These are phyloP conservation scores for Thuja plicata DNA, from an alignment of 83 land plant genomes.

Conservation along the genomic window DNA sequence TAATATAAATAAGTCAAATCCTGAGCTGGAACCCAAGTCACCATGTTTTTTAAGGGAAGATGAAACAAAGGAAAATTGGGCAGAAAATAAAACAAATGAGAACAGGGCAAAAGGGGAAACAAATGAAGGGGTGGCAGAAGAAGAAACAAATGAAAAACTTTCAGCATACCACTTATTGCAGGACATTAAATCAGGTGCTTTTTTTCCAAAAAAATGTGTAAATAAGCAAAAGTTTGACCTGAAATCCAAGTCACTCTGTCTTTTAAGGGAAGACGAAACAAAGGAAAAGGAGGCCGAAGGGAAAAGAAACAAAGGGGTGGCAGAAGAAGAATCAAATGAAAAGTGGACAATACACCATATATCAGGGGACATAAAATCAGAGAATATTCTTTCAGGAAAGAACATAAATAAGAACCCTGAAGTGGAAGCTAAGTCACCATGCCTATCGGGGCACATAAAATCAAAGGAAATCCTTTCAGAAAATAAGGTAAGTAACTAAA, in stretches of 20 bases:
- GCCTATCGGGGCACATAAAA: not conserved
- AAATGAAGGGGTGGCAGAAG: not conserved
- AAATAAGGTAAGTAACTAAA: not conserved
- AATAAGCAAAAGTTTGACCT: not conserved
- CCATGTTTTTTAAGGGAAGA: not conserved
- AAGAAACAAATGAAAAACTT: too few relatives aligned
- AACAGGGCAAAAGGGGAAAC: not conserved
- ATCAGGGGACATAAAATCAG: not conserved
- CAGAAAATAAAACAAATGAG: not conserved
- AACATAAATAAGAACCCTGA: not conserved
- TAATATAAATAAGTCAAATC: not conserved
- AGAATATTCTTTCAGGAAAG: not conserved
- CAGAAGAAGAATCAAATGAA: not conserved
- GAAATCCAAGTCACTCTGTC: not conserved
- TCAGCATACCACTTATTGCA: not conserved
- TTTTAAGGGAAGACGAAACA: not conserved
- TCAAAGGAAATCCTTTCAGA: not conserved
- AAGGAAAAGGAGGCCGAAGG: not conserved
- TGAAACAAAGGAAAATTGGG: not conserved
- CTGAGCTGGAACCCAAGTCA: not conserved
- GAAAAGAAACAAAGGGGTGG: not conserved
- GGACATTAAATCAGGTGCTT: not conserved
- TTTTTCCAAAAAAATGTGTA: not conserved
- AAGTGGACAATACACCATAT: not conserved
- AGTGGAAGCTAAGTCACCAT: not conserved